Evolutionary conservation across 2,329 filamentous ascomycete species (phyloP), one percentile per base, ranked within the genome.

Genomic region (Botryotinia calthae): DNA sequence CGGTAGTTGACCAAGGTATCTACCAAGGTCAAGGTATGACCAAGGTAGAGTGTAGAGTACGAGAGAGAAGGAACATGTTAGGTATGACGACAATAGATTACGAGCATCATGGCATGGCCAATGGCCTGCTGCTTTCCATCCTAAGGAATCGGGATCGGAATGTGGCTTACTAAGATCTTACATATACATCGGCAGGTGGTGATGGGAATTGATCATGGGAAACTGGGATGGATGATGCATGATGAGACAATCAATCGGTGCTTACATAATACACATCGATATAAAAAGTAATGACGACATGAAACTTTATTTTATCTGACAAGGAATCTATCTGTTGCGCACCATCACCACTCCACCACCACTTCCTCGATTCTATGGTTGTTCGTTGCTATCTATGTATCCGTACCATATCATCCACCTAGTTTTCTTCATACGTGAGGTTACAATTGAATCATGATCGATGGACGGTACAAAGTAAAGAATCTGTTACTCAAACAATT

Each of bases 231-330:
- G 22, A 25, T 34, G n/a, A 65, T 48, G 18, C 9, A n/a, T 51
- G 14, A 65, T 20, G 20, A 65, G 18, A 34, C 31, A 14, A 66
- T 66, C 46, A 37, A 54, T 28, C 31, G 46, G 34, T 22, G 64
- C 40, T 67, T 67, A 67, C 48, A 40, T 67, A 54, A 64, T 34
- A 31, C 51, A 18, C 51, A 40, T 28, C 2, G 34, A 37, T 2
- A 1, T 18, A 1, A 48, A 28, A 44, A 64, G n/a, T 65, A 51
- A 46, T 65, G 64, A 66, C 64, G 64, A 66, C 46, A 66, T 66
- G 22, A 14, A 62, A 22, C 59, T 54, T 5, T 4, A 34, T 20
- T 22, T 12, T 12, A 5, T 5, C 25, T 14, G 31, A 22, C 56
- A 37, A 7, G 56, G 56, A 37, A 37, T 37, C 34, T 37, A 37